Evolutionary conservation across 192 early-diverging fungal genomes (phyloP).

Genomic region (Coemansia sp.): DNA sequence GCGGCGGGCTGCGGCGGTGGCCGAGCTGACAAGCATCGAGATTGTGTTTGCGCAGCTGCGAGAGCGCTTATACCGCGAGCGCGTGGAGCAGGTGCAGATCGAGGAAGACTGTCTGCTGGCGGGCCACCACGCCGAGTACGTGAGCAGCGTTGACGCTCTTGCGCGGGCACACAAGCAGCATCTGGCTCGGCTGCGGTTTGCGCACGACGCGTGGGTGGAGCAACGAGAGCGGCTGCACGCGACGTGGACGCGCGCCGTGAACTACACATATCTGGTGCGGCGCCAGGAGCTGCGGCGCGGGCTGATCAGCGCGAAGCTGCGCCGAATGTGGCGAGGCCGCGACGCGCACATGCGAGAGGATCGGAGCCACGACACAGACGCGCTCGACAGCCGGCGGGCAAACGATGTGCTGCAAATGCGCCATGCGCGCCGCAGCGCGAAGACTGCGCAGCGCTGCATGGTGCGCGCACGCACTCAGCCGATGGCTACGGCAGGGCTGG

Average conservation of each 20-base stretch:
- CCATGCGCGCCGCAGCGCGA: constrained; percentile 31
- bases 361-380: constrained; percentile 16
- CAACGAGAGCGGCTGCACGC: constrained; percentile 42
- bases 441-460: constrained; percentile 36
- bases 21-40: constrained; percentile 49
- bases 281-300: constrained; percentile 51
- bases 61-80: constrained; percentile 48
- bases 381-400: constrained; percentile 23
- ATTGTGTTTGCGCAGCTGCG: constrained; percentile 55
- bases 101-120: constrained; percentile 41
- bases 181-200: constrained; percentile 30
- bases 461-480: constrained; percentile 38
- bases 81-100: constrained; percentile 48
- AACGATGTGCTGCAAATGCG: constrained; percentile 8
- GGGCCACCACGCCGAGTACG: constrained; percentile 48
- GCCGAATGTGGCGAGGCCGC: constrained; percentile 41
- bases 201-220: constrained; percentile 38
- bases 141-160: constrained; percentile 35
- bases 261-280: constrained; percentile 49
- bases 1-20: constrained; percentile 37
- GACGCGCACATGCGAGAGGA: constrained; percentile 43
- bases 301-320: constrained; percentile 30
- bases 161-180: constrained; percentile 14
- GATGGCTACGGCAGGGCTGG: constrained; percentile 35
- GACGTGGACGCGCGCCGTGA: constrained; percentile 25